A percentile compares a stretch with the other conserved stretches of the same genome.
Evolutionary conservation across 345 rosid genomes (phyloP).

Genomic region (Populus ilicifolia): DNA sequence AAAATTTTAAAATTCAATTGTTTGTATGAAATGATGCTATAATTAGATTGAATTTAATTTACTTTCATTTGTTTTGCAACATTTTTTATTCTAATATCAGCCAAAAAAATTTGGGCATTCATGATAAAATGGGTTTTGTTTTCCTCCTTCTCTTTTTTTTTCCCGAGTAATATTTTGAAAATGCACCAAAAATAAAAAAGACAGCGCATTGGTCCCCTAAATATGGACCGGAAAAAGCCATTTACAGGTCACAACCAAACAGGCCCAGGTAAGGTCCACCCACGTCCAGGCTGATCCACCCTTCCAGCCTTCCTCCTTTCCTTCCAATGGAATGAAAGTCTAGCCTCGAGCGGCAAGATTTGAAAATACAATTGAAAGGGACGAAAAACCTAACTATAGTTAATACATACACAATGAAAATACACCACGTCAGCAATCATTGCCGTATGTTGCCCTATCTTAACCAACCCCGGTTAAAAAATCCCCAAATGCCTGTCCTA

Average conservation of each 20-base stretch:
- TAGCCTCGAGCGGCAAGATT: conserved; percentile 25
- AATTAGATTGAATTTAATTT: neutral
- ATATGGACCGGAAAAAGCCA: neutral
- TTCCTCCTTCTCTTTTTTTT: neutral
- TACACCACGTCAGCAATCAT: neutral
- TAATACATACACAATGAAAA: neutral
- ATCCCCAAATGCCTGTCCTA: neutral
- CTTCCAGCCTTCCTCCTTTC: too few relatives aligned
- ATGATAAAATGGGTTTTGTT: neutral
- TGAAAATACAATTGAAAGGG: conserved; percentile 10
- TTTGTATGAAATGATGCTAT: neutral
- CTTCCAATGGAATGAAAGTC: neutral
- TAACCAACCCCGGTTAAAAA: conserved; percentile 10
- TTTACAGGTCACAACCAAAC: neutral
- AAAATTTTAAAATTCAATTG: neutral
- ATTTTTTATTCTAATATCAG: too few relatives aligned
- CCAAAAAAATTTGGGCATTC: neutral
- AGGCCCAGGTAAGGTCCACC: neutral
- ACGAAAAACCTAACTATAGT: conserved; percentile 1
- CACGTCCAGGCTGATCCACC: neutral
- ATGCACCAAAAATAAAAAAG: neutral
- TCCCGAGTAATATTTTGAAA: neutral
- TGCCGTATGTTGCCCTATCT: neutral
- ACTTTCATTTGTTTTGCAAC: neutral
- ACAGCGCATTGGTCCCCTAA: neutral